Evolutionary conservation across 2,329 filamentous ascomycete genomes (phyloP), one percentile per base, ranked within the genome.

Genomic region (Xylaria sp.): DNA sequence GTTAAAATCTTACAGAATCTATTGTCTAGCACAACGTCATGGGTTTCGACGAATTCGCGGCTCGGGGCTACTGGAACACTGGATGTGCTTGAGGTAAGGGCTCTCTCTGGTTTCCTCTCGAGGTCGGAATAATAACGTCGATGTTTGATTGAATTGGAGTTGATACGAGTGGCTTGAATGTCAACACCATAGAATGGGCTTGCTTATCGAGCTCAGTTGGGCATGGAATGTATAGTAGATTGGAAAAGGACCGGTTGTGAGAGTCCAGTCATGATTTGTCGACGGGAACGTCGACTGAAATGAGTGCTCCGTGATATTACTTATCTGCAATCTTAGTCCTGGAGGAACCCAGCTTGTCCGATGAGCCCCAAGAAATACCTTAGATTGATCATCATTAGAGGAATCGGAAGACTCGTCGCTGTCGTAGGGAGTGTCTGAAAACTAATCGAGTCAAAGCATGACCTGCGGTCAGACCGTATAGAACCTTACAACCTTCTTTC

Each of bases 261-360:
- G 59, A 15, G 63, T 58, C 67, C 67, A 66, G 41, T 69, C 48
- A 23, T 52, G 20, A n/a, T 69, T 69, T 13, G 39, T 34, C 18
- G 36, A 45, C 41, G 18, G 8, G 23, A 12, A 36, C 4, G 30
- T 10, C 10, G 58, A 50, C 25, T 63, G 62, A 20, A 58, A 39
- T 45, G 66, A 68, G 36, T 62, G 50, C 34, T 55, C 66, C 23
- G 57, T 53, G 45, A 68, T 59, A 48, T 3, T 53, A 9, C 62
- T 62, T 30, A 65, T 57, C 0, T 48, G 46, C 12, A 12, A 64
- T 50, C 20, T 7, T 9, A 4, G 43, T 23, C 30, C 13, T 34
- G 23, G 30, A 32, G 43, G 2, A 50, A 36, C 39, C 46, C 13
- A 15, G 52, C 39, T 63, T 20, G 32, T n/a, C 8, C 12, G 28